Base-by-base conservation (phyloP, 139 green algal species). In the Haematococcus sp. region DNA sequence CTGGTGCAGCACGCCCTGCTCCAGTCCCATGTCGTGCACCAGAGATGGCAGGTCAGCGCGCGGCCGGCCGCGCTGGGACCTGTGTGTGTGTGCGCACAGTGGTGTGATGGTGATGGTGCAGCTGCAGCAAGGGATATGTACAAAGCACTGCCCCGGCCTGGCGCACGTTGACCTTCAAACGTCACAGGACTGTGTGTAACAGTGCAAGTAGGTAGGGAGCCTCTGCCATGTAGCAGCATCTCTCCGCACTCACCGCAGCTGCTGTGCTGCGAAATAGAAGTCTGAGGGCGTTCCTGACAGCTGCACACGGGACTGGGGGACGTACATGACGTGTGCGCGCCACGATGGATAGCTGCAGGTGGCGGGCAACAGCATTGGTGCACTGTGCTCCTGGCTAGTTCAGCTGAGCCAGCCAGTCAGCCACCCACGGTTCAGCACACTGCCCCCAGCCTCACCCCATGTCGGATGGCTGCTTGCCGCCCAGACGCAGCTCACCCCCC, bases 241-340 rank as follows among this genome's bases (percentile, higher is more conserved):
- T 27, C 0, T 56, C 49, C 3, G 9, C 23, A 32, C 58, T 25
- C 1, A 73, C 43, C 15, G 70, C 74, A 2, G 81, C 83, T 93
- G 84, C 58, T 65, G 58, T 22, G 58, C 58, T 34, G 58, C 58
- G 34, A 85, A 93, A 61, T 93, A 95, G 9, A 93, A 73, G 76
- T 94, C 91, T 3, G 83, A 71, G 2, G 92, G 91, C 9, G 88
- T 97, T 59, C 88, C 89, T 58, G 82, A 84, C 34, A 87, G 78
- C 49, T 78, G 78, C 31, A 91, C 79, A 4, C 91, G 77, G 16
- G 73, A 68, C 79, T 96, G 90, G 9, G 83, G 82, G 15, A 94
- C 81, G 80, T 97, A 96, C 2, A 78, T 84, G 1, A 95, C 81
- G 4, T 66, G 54, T 55, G 84, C 66, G 17, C 81, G 66, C 76